Percentiles rank a stretch among this genome's conserved stretches.
Conservation (phyloP, 1,284 basidiomycete species). For the Singerocomus inundabilis region DNA sequence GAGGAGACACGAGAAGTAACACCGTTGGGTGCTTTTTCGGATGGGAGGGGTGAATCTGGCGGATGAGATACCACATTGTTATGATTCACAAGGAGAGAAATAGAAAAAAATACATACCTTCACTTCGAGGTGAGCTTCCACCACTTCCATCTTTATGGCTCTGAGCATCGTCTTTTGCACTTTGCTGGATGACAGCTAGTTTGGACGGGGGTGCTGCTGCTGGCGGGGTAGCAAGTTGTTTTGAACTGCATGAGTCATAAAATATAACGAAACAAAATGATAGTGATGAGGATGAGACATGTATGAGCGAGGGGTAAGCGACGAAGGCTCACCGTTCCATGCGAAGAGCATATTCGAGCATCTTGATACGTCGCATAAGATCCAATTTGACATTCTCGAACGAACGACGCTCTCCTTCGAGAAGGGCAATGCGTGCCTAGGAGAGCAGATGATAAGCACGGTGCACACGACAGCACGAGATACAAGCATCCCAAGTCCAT, state of each 20-base stretch:
- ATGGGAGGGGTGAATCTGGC: conserved; percentile 72
- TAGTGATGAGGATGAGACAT: too few species aligned
- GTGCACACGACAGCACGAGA: conserved; percentile 6
- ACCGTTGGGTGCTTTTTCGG: conserved; percentile 66
- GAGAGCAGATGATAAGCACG: conserved; percentile 22
- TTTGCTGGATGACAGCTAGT: conserved; percentile 57
- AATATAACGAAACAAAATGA: too few species aligned
- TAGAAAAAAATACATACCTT: conserved; percentile 50
- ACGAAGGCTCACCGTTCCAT: conserved; percentile 78
- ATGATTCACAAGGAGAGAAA: neutral
- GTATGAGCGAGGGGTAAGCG: conserved; percentile 15
- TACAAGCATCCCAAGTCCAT: neutral
- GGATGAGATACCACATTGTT: neutral
- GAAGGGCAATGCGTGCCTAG: conserved; percentile 92
- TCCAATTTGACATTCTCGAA: conserved; percentile 98
- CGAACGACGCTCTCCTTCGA: conserved; percentile 94
- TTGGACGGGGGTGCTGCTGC: conserved; percentile 60
- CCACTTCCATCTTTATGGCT: conserved; percentile 75
- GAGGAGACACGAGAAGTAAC: conserved; percentile 49
- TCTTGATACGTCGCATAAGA: conserved; percentile 94
- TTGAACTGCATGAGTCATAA: conserved; percentile 53
- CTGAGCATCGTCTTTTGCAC: conserved; percentile 65
- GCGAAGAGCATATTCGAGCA: conserved; percentile 95
- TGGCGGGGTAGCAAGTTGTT: conserved; percentile 61
- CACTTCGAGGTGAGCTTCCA: conserved; percentile 76